A percentile compares a stretch with the other conserved stretches of the same genome.
These are phyloP conservation scores for Aspergillus pseudoterreus DNA, from an alignment of 2,329 filamentous ascomycete species.

Conservation along the genomic window DNA sequence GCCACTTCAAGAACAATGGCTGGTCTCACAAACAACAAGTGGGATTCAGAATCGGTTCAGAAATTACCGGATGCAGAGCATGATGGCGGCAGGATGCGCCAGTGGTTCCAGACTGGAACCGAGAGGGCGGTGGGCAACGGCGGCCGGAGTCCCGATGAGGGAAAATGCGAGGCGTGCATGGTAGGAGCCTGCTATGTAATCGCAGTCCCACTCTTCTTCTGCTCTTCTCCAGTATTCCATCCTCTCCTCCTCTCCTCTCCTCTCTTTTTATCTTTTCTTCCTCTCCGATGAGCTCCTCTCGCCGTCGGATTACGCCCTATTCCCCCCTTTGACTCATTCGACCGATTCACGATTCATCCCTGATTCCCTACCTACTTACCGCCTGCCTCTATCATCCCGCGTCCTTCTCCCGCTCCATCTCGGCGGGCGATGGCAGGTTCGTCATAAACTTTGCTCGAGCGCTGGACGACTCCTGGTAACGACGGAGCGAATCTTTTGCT, in stretches of 20 bases:
- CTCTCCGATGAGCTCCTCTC: neutral
- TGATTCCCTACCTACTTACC: neutral
- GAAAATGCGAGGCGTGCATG: neutral
- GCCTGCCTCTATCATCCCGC: neutral
- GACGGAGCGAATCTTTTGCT: neutral
- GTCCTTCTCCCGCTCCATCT: constrained; percentile 3
- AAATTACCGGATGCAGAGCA: neutral
- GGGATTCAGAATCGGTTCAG: neutral
- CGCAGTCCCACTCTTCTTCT: neutral
- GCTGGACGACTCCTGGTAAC: neutral
- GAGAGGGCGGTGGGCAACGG: neutral
- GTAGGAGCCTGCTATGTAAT: neutral
- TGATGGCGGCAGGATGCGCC: neutral
- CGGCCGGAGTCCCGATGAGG: neutral
- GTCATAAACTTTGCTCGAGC: neutral
- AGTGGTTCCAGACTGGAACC: neutral
- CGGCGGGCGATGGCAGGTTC: constrained; percentile 2
- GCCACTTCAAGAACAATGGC: neutral
- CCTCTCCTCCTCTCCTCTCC: neutral
- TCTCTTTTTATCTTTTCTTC: neutral
- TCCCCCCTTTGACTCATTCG: neutral
- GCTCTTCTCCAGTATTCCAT: constrained; percentile 1
- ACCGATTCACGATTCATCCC: neutral
- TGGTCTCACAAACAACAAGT: neutral
- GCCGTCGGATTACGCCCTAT: neutral